Conservation (phyloP, 2,329 filamentous ascomycete genomes). For the Microsporum canis region DNA sequence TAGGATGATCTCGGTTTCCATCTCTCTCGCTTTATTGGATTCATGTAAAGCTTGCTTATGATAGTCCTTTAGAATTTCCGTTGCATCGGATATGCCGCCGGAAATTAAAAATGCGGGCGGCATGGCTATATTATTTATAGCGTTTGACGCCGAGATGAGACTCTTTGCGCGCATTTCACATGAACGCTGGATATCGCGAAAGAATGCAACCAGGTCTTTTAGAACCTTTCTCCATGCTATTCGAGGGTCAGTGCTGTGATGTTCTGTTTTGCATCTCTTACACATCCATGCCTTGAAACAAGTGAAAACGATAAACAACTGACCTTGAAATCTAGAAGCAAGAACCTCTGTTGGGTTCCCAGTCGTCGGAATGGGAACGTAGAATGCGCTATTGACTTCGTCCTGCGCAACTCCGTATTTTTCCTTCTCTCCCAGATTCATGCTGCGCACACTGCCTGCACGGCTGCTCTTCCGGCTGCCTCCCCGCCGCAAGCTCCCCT, state of each 20-base stretch:
- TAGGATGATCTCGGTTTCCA: constrained; percentile 82
- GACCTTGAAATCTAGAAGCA: constrained; percentile 79
- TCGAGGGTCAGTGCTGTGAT: background rate
- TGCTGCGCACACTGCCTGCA: constrained; percentile 75
- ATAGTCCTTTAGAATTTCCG: constrained; percentile 67
- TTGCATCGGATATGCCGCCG: constrained; percentile 78
- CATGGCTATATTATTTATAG: constrained; percentile 66
- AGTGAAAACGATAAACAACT: constrained; percentile 20
- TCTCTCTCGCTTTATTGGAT: constrained; percentile 77
- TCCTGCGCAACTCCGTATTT: constrained; percentile 41
- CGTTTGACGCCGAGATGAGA: constrained; percentile 68
- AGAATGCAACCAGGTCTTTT: constrained; percentile 88
- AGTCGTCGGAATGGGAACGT: constrained; percentile 75
- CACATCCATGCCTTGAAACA: background rate
- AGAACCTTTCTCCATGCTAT: constrained; percentile 87
- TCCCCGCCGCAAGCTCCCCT: constrained; percentile 63
- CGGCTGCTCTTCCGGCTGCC: constrained; percentile 69
- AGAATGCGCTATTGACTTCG: constrained; percentile 68
- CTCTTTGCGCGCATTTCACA: constrained; percentile 80
- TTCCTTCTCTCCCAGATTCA: constrained; percentile 56
- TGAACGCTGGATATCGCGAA: constrained; percentile 77
- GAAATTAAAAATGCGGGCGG: constrained; percentile 66
- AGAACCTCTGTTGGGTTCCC: constrained; percentile 82
- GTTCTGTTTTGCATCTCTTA: background rate
- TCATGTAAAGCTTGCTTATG: constrained; percentile 71